Conservation (phyloP, 768 basidiomycete species). For the Cystofilobasidium bisporidii region DNA sequence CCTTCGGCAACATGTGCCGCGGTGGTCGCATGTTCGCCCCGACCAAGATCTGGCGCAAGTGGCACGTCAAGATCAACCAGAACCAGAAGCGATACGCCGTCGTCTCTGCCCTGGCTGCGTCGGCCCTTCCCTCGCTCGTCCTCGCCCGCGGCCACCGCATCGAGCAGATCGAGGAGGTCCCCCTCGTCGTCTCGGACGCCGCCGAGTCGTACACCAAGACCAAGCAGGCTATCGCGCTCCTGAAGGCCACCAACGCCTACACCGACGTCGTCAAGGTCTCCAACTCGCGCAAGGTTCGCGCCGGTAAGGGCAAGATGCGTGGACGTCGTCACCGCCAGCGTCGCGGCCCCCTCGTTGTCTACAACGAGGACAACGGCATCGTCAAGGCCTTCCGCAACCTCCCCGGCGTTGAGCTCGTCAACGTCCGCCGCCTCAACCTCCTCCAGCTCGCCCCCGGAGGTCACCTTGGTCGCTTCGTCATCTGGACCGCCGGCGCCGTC, state of each 20-base stretch:
- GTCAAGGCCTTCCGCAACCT: slow-evolving; percentile 98
- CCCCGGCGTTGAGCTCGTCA: slow-evolving; percentile 94
- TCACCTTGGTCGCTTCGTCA: slow-evolving; percentile 95
- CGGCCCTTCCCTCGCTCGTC: slow-evolving; percentile 93
- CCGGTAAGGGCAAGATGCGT: slow-evolving; percentile 94
- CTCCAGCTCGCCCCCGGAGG: slow-evolving; percentile 99
- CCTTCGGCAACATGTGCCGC: slow-evolving; percentile 99
- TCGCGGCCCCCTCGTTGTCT: slow-evolving; percentile 92
- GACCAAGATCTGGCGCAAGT: slow-evolving; percentile 98
- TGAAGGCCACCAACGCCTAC: slow-evolving; percentile 83
- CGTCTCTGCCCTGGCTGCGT: slow-evolving; percentile 94
- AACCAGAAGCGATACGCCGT: slow-evolving; percentile 97
- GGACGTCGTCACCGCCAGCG: slow-evolving; percentile 95
- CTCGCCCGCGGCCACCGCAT: slow-evolving; percentile 98
- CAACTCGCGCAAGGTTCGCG: slow-evolving; percentile 90
- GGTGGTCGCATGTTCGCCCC: slow-evolving; percentile 99
- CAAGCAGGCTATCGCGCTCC: slow-evolving; percentile 86
- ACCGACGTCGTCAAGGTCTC: slow-evolving; percentile 90
- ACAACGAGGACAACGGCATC: slow-evolving; percentile 94
- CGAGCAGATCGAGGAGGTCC: slow-evolving; percentile 92
- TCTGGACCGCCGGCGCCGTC: slow-evolving; percentile 97
- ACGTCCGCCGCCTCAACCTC: slow-evolving; percentile 86
- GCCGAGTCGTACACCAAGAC: slow-evolving; percentile 89
- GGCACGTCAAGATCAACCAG: slow-evolving; percentile 99
- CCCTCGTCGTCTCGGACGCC: slow-evolving; percentile 70